Conservation (phyloP, 2,329 filamentous ascomycete species). For the Epichloe sibirici region DNA sequence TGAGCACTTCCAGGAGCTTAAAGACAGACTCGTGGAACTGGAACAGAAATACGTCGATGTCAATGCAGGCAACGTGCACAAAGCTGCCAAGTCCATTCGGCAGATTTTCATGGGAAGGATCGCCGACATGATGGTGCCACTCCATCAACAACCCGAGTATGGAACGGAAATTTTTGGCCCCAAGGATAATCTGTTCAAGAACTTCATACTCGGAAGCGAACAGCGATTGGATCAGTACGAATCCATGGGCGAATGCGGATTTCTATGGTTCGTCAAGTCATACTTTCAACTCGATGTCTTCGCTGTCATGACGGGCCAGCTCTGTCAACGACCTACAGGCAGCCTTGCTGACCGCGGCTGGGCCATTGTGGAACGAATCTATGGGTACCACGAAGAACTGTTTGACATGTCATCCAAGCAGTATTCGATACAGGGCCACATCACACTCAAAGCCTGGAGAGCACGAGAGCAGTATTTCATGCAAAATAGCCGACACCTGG, state of each 20-base stretch:
- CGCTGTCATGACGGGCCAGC: slow-evolving; percentile 40
- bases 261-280: slow-evolving; percentile 41
- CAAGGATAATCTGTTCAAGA: slow-evolving; percentile 43
- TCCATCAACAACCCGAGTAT: slow-evolving; percentile 35
- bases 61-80: slow-evolving; percentile 39
- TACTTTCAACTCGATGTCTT: slow-evolving; percentile 47
- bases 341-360: slow-evolving; percentile 41
- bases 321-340: slow-evolving; percentile 36
- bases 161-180: slow-evolving; percentile 35
- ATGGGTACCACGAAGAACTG: slow-evolving; percentile 37
- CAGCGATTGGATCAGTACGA: slow-evolving; percentile 33
- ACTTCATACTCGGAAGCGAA: slow-evolving; percentile 37
- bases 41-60: slow-evolving; percentile 39
- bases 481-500: slow-evolving; percentile 24
- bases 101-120: slow-evolving; percentile 38
- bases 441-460: slow-evolving; percentile 40
- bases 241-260: slow-evolving; percentile 31
- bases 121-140: slow-evolving; percentile 32
- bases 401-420: slow-evolving; percentile 34
- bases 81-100: slow-evolving; percentile 35
- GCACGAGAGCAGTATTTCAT: slow-evolving; percentile 31
- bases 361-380: slow-evolving; percentile 33
- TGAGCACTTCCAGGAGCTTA: slow-evolving; percentile 28
- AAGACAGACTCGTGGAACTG: slow-evolving; percentile 29
- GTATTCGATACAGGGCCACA: slow-evolving; percentile 32